Base-by-base conservation (phyloP, 2,329 filamentous ascomycete species). In the Lomentospora prolificans region DNA sequence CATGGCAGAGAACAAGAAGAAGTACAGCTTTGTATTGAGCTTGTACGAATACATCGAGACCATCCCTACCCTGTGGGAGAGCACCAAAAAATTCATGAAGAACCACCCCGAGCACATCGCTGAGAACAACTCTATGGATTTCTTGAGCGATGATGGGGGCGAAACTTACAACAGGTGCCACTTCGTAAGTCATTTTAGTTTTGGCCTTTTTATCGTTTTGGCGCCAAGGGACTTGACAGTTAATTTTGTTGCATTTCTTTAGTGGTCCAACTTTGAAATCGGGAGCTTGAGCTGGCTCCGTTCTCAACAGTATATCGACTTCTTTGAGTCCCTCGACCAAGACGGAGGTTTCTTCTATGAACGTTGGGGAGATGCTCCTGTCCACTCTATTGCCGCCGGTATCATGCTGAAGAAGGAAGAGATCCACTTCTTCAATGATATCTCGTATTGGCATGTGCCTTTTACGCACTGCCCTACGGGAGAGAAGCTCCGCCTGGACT, bases 231-330 rank as follows among this genome's bases (percentile, higher is more conserved):
- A 12, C 12, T 31, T 3, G n/a, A 9, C 7, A 7, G 39, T 36
- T 50, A 17, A 50, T 27, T 10, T n/a, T 17, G 46, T 10, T n/a
- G 12, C 44, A 3, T 17, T 50, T 19, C 14, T 60, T 6, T 58
- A 92, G 88, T 99, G 94, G 94, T 97, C 92, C 66, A 99, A 99
- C 77, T 99, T 99, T 63, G 94, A 99, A 71, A 86, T 99, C 63
- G 94, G 92, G 61, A 95, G 87, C 72, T 79, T 99, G 39, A 82
- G 95, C 65, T 99, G 94, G 90, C 82, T 99, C 55, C 86, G 94
- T 61, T 94, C 89, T 61, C 77, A 91, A 68, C 80, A 88, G 22
- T 99, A 99, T 73, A 74, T 86, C 48, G 92, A 97, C 72, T 99
- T 84, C 75, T 99, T 99, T 66, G 82, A 91, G 53, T 80, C 84